Evolutionary conservation across 805 yeast genomes (phyloP).

Genomic region (Starmerella floris): DNA sequence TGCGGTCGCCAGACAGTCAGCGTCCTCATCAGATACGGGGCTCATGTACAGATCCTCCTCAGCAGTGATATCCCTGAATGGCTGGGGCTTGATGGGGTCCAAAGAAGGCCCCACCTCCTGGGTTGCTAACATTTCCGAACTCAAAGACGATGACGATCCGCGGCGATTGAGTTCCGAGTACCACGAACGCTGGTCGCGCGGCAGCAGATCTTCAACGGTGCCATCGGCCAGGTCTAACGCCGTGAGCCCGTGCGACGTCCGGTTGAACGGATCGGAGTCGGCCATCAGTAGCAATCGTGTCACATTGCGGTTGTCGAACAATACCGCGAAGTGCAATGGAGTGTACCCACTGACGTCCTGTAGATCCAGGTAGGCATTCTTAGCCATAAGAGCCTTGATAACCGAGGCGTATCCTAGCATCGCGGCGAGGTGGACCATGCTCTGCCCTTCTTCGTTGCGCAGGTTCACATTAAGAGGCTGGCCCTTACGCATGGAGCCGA

Average conservation of each 20-base stretch:
- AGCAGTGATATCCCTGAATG: too few relatives aligned
- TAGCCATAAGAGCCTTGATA: slow-evolving; percentile 48
- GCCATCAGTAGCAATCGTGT: slow-evolving; percentile 19
- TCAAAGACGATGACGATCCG: slow-evolving; percentile 20
- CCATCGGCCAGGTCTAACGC: slow-evolving; percentile 28
- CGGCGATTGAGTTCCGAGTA: slow-evolving; percentile 19
- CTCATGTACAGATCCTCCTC: background rate
- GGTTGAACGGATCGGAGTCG: slow-evolving; percentile 24
- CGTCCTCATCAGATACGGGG: background rate
- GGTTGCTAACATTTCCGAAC: background rate
- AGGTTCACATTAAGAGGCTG: slow-evolving; percentile 59
- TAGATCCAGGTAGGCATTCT: slow-evolving; percentile 44
- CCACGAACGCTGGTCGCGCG: slow-evolving; percentile 21
- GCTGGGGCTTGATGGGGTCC: too few relatives aligned
- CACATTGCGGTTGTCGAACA: slow-evolving; percentile 54
- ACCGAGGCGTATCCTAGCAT: slow-evolving; percentile 56
- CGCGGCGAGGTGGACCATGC: slow-evolving; percentile 75
- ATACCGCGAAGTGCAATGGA: slow-evolving; percentile 75
- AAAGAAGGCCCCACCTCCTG: too few relatives aligned
- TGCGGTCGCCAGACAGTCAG: too few relatives aligned
- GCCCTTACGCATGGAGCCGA: slow-evolving; percentile 25
- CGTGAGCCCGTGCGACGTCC: slow-evolving; percentile 26
- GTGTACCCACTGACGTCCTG: slow-evolving; percentile 72
- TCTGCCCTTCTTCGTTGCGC: slow-evolving; percentile 72
- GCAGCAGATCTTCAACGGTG: slow-evolving; percentile 21